Base-by-base conservation (phyloP, 306 rosid species). In the Vicia sativa region DNA sequence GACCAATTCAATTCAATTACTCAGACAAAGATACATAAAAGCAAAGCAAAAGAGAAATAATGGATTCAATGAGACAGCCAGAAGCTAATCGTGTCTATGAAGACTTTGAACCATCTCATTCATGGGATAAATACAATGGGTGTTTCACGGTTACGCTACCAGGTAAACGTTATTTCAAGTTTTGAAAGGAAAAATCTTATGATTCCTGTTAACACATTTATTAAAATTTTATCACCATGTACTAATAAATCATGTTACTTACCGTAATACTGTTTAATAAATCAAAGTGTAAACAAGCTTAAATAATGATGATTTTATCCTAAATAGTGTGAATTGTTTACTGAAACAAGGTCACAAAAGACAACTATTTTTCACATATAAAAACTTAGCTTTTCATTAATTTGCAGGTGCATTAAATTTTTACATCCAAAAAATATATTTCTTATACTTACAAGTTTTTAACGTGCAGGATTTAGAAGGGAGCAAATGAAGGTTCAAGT, bases 401-500 rank as follows among this genome's bases (percentile, higher is more conserved):
- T 42, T 25, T 42, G 38, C 12, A 42, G 54, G 18, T 23, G 13
- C 37, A 13, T 21, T 13, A 41, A 42, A n/a, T 11, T n/a, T 43
- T 23, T 13, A 10, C 4, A 13, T 9, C 25, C 26, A 9, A 43
- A 64, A 28, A 26, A n/a, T 5, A 28, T 56, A 45, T 14, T 35
- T 37, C 11, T 34, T 52, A 9, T 15, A 19, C 11, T 42, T n/a
- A 21, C 4, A 34, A 34, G 2, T 34, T 34, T 34, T 67, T 16
- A 34, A 45, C 50, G 46, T 65, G 56, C 81, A 91, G 95, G 88
- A 50, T 92, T 74, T 42, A 58, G 14, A 37, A 84, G 56, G 62
- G 89, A 92, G 16, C 74, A 77, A 16, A 5, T 89, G 55, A 83
- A 26, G 78, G 74, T 92, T 74, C 89, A 89, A 31, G 45, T 87